These are phyloP conservation scores for Trebouxia sp. DNA, from an alignment of 139 green algal species.

Conservation along the genomic window DNA sequence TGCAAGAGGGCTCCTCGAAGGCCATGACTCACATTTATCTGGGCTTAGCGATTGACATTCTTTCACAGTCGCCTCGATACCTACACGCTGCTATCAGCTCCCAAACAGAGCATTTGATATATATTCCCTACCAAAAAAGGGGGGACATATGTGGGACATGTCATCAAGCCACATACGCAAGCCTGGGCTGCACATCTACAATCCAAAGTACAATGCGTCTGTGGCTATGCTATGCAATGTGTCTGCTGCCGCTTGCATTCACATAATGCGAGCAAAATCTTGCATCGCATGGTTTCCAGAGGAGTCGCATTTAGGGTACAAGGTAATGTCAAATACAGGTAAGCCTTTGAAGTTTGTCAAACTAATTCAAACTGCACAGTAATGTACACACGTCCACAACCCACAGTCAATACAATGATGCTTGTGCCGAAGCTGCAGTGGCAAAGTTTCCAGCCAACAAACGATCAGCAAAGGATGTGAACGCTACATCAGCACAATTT, in stretches of 20 bases:
- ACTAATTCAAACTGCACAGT: constrained; percentile 19
- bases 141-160: too few relatives aligned
- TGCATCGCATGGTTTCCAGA: neutral
- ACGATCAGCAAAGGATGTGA: neutral
- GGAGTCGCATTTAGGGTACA: neutral
- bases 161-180: too few relatives aligned
- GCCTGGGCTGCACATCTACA: too few relatives aligned
- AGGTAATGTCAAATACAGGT: neutral
- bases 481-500: neutral
- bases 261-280: neutral
- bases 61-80: neutral
- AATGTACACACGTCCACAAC: neutral
- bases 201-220: too few relatives aligned
- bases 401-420: neutral
- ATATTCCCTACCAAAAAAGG: too few relatives aligned
- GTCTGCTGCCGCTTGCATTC: neutral
- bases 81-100: neutral
- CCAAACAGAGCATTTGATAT: neutral
- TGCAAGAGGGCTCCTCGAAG: neutral
- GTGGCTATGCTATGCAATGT: too few relatives aligned
- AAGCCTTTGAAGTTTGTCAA: neutral
- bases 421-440: constrained; percentile 2
- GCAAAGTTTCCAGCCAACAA: neutral
- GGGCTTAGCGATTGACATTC: neutral
- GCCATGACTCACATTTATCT: neutral